Evolutionary conservation across 2,329 filamentous ascomycete species (phyloP), one percentile per base, ranked within the genome.

Genomic region (Scedosporium aurantiacum): DNA sequence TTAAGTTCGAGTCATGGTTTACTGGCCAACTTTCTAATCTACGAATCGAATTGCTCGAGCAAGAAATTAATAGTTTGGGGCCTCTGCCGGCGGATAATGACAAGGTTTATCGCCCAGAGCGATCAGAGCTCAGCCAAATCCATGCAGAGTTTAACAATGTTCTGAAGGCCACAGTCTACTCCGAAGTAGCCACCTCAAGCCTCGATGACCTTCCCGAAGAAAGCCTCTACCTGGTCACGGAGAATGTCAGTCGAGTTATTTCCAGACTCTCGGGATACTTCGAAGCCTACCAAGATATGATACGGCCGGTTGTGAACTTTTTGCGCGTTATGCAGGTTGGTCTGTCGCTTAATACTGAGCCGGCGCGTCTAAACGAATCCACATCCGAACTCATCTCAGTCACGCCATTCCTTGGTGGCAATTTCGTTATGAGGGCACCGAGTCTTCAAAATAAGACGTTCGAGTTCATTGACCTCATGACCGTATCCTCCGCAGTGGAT

Each of bases 101-200:
- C 62, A 77, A 84, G 14, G 85, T 96, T 21, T 91, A 87, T 69
- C 82, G 93, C 27, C 91, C 91, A 0, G 74, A 79, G 12, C 72
- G 75, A 1, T 91, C 89, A 0, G 82, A 90, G 66, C 78, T 96
- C 10, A 76, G 80, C 60, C 77, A 86, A 52, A 75, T 97, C 3
- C 91, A 97, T 66, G 88, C 87, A 7, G 91, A 97, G 67, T 93
- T 97, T 67, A 83, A 81, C 60, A 92, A 89, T 64, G 74, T 95
- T 27, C 74, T 95, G 47, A 87, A 85, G 63, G 78, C 82, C n/a
- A 74, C 87, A 16, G 74, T 86, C 23, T 76, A 78, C 18, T 74
- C 75, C 60, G 73, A 80, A 14, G 57, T 61, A 16, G 61, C 63
- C 21, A 71, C 75, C 41, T 67, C 69, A 0, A 73, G 73, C 0